Evolutionary conservation across 208 protist species (phyloP), one percentile per base, ranked within the genome.

Genomic region (Leishmania turanica): DNA sequence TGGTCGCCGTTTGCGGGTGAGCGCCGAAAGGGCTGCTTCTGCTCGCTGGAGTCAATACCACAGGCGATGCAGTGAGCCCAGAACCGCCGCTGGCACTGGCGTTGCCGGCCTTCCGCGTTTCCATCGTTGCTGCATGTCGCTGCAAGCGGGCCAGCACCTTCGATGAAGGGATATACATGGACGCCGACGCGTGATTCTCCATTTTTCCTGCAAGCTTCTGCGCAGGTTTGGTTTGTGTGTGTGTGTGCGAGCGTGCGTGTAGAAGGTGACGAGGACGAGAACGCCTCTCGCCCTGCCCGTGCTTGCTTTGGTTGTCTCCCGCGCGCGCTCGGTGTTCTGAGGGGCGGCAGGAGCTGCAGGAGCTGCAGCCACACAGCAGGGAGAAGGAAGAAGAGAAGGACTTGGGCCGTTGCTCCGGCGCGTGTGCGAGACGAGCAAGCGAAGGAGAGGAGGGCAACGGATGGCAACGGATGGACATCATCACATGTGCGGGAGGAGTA

Each of bases 131-230:
- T 42, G 72, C 51, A 42, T 76, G 72, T 62, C 77, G 77, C 60
- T 86, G 74, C 79, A 88, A 58, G n/a, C 77, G 74, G n/a, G 77
- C 79, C 58, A 87, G 69, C 56, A 90, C 84, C 49, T 60, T 78
- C 65, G 79, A 81, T 31, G 83, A 85, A 9, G 77, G 81, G 56
- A 89, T 75, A 75, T 85, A 88, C 79, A 83, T 80, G 53, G 77
- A 87, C 24, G 86, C 86, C 0, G 77, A 80, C 9, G 80, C 82
- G 83, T 90, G 87, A 40, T 84, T 49, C 71, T 90, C 85, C 87
- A 90, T 90, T 56, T 65, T 65, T 56, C 53, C 60, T 13, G 15
- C 49, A 42, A 45, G 9, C 34, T 34, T 13, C 56, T 62, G 56
- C 56, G 24, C 24, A 6, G 4, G 7, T 31, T 4, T 75, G 19